phyloP scores from a whole-genome alignment of 805 yeast species.

The Candida oleophila region DNA sequence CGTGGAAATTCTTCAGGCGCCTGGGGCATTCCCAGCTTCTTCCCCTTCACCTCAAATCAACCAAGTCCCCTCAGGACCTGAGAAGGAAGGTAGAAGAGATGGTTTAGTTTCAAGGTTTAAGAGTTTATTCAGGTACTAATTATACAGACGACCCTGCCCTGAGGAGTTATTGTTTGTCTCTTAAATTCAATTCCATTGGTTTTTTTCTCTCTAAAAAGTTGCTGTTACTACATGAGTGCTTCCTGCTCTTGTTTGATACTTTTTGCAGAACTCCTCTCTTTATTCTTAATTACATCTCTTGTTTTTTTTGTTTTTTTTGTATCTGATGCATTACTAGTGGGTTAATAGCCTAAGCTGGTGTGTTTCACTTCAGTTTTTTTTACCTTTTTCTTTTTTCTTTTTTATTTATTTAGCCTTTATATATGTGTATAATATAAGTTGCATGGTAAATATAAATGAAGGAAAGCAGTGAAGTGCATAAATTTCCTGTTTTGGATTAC shows the following conservation, averaged over 20 bases:
- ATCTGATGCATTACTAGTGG: neutral
- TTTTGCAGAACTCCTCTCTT: neutral
- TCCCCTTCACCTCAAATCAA: constrained; percentile 3
- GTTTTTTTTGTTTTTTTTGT: no score
- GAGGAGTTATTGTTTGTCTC: neutral
- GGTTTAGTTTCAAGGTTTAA: constrained; percentile 29
- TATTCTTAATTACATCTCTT: no score
- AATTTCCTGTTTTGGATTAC: no score
- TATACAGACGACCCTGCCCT: neutral
- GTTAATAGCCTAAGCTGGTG: neutral
- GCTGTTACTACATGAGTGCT: neutral
- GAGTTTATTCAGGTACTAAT: constrained; percentile 29
- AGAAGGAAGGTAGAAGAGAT: constrained; percentile 19
- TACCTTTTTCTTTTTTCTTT: neutral
- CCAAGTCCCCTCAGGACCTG: neutral
- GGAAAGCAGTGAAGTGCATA: no score
- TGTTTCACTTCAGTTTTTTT: neutral
- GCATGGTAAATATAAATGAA: no score
- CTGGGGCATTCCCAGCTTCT: constrained; percentile 16
- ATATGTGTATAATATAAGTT: no score
- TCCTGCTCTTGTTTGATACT: neutral
- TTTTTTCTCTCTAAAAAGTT: neutral
- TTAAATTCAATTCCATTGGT: neutral
- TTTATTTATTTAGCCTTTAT: neutral
- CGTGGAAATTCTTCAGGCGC: constrained; percentile 18